Base-by-base conservation (phyloP, 2,329 filamentous ascomycete genomes). In the Aspergillus felis region DNA sequence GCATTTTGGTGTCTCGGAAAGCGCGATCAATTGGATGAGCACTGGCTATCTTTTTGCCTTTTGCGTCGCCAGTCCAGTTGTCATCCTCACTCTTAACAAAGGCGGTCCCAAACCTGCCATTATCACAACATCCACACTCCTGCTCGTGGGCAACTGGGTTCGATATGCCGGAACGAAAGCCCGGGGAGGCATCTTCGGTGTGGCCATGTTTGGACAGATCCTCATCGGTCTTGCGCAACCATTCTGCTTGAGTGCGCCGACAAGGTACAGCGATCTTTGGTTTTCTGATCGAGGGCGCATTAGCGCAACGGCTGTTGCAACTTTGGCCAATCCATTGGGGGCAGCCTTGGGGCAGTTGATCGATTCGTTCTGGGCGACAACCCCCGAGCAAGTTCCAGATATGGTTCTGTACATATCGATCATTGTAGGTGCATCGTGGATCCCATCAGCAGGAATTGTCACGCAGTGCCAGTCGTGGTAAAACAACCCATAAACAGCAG, bases 191-290 rank as follows among this genome's bases (percentile, higher is more conserved):
- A 82, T 80, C 64, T 95, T 90, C 68, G 87, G 87, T 46, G 81
- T 89, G 48, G 87, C 91, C 60, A 91, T 97, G 88, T 87, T 95
- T 65, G 93, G 93, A 4, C 93, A 97, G 77, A 88, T 97, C 71
- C 73, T 99, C 59, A 91, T 90, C 53, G 94, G 93, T 0, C 81
- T 97, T 42, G 87, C 91, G 0, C 94, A 99, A 71, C 92, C 94
- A 0, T 97, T 97, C 72, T 91, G 96, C 12, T 84, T 97, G 9
- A 87, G 89, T 6, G 91, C 93, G 0, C 93, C 94, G 0, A 93
- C 94, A 0, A 82, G 91, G 60, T 99, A 96, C 75, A 94, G 90
- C 55, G 92, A 97, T 71, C 79, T 96, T 58, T 97, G 94, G 94
- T 97, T 97, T 76, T 92, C 91, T 1, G 87, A 89, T 66, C 79